Evolutionary conservation across 257 asterid genomes (phyloP).

Genomic region (Scutellaria minor): DNA sequence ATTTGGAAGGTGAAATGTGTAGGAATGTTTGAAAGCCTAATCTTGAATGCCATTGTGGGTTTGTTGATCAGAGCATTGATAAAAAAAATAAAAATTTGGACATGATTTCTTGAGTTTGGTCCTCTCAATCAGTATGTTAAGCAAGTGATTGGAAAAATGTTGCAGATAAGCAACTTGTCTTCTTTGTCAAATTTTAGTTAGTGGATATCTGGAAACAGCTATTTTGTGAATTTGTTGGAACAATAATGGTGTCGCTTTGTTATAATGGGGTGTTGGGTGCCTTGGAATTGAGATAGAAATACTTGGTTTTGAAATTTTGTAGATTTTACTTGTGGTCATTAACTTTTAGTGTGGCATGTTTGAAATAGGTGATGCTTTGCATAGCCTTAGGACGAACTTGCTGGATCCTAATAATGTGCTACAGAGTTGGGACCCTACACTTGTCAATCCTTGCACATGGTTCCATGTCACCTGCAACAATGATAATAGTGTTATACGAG

Average conservation of each 20-base stretch:
- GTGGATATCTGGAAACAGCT: neutral
- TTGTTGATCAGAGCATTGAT: neutral
- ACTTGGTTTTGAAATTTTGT: neutral
- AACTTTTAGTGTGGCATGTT: constrained; percentile 29
- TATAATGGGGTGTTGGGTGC: neutral
- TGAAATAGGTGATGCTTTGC: constrained; percentile 90
- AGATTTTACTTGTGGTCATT: constrained; percentile 15
- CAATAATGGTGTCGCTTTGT: neutral
- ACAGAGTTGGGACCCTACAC: constrained; percentile 99
- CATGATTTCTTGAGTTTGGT: constrained; percentile 3
- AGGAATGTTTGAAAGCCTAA: constrained; percentile 3
- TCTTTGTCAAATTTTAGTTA: neutral
- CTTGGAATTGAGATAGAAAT: neutral
- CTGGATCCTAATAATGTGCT: constrained; percentile 92
- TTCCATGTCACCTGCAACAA: constrained; percentile 98
- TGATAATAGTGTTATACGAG: constrained; percentile 94
- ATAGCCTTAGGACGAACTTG: constrained; percentile 76
- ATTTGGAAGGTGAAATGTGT: neutral
- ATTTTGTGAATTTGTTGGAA: neutral
- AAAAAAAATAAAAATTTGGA: neutral
- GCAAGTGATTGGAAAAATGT: constrained; percentile 1
- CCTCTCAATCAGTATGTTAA: neutral
- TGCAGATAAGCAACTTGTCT: neutral
- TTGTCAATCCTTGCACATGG: constrained; percentile 99
- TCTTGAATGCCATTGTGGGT: constrained; percentile 21